Percentiles rank a stretch among this genome's conserved stretches.
phyloP scores from a whole-genome alignment of 2,329 filamentous ascomycete species.

The Tolypocladium ovalisporum region DNA sequence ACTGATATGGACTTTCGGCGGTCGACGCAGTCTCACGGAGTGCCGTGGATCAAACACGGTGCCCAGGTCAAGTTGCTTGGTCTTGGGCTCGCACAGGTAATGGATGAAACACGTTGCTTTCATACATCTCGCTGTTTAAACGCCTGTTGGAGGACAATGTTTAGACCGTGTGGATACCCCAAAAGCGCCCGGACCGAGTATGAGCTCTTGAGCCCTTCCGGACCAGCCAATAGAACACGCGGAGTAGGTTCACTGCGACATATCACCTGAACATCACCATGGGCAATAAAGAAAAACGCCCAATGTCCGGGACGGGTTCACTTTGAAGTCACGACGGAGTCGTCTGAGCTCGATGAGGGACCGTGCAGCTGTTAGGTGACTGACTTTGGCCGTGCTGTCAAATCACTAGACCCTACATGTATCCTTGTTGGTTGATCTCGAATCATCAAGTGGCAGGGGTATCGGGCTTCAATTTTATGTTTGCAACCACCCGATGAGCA shows the following conservation, averaged over 20 bases:
- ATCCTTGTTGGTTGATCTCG: too few relatives aligned
- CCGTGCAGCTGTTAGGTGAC: too few relatives aligned
- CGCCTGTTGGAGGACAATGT: background rate
- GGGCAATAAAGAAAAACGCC: background rate
- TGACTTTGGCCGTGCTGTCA: too few relatives aligned
- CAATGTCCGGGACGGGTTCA: background rate
- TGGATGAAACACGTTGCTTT: too few relatives aligned
- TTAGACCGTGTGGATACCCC: background rate
- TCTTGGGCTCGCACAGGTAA: too few relatives aligned
- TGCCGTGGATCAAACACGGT: background rate
- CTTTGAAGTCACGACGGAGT: too few relatives aligned
- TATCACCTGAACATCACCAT: background rate
- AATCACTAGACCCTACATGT: too few relatives aligned
- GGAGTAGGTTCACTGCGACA: background rate
- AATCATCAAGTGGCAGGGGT: too few relatives aligned
- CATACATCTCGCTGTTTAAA: background rate
- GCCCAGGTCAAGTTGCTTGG: background rate
- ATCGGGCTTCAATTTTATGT: too few relatives aligned
- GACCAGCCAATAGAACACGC: background rate
- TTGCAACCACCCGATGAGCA: background rate
- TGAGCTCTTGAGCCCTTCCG: background rate
- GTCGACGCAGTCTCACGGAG: background rate
- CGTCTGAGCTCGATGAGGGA: too few relatives aligned
- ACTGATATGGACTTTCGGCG: too few relatives aligned
- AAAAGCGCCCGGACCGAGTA: too few relatives aligned